Evolutionary conservation across 208 protist genomes (phyloP).

Genomic region (Acanthamoeba sp.): DNA sequence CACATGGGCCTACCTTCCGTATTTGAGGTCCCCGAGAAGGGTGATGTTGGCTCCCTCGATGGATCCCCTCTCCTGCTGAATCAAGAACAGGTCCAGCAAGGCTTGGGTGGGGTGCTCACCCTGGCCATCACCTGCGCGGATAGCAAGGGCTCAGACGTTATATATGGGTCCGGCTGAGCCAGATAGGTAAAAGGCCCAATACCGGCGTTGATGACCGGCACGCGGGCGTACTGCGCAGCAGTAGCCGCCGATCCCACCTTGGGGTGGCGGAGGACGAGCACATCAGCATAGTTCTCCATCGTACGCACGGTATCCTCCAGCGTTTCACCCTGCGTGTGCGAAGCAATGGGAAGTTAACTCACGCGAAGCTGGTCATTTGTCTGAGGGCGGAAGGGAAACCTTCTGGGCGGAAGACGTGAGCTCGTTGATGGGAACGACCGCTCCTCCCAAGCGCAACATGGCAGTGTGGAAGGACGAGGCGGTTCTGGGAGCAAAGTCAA

Average conservation of each 20-base stretch:
- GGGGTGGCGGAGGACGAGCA: slow-evolving; percentile 97
- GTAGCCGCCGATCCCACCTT: slow-evolving; percentile 90
- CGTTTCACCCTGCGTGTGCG: slow-evolving; percentile 87
- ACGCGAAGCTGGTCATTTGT: too few species aligned
- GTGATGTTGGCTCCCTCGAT: slow-evolving; percentile 95
- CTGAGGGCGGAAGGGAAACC: background rate
- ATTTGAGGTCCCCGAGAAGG: slow-evolving; percentile 97
- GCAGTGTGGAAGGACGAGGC: slow-evolving; percentile 89
- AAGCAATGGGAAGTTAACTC: background rate
- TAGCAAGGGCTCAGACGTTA: background rate
- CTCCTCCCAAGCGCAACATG: slow-evolving; percentile 89
- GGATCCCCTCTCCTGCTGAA: slow-evolving; percentile 94
- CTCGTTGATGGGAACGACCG: slow-evolving; percentile 83
- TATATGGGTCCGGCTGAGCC: background rate
- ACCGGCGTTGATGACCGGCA: slow-evolving; percentile 97
- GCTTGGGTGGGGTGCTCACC: slow-evolving; percentile 97
- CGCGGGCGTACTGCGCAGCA: slow-evolving; percentile 82
- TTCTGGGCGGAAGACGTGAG: slow-evolving; percentile 81
- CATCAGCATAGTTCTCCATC: slow-evolving; percentile 89
- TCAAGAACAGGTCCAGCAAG: slow-evolving; percentile 97
- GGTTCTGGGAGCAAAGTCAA: slow-evolving; percentile 79
- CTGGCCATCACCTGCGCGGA: slow-evolving; percentile 92
- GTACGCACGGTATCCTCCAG: slow-evolving; percentile 86
- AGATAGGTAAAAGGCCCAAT: background rate
- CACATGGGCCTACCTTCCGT: slow-evolving; percentile 94